Evolutionary conservation across 192 early-diverging fungal genomes (phyloP), one percentile per base, ranked within the genome.

Genomic region (Umbelopsis ramanniana): DNA sequence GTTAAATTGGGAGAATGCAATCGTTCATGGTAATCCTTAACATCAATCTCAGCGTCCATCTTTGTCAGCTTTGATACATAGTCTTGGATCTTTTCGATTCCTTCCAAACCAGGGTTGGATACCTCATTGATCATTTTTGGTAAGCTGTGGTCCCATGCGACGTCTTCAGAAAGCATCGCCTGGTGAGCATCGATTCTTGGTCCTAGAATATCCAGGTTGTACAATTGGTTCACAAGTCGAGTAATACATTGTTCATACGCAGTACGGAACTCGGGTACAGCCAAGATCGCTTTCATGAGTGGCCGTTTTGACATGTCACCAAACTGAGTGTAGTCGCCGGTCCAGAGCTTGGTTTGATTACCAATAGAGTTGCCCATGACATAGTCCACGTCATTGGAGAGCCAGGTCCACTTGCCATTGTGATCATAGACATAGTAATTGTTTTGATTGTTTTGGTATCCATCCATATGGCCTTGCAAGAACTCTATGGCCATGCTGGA

Each of bases 401-500:
- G 71, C 66, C 22, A 79, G 21, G 53, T 57, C 15, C 74, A 69
- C 12, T 50, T 17, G 17, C 45, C 24, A 10, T 74, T 11, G 3
- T 37, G 11, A 17, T 74, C 53, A 45, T 79, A 79, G 23, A 79
- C 29, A 46, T 74, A 79, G 33, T 73, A 79, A 23, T 79, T 79
- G 12, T 79, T 52, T 17, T 52, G 54, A 35, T 79, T 79, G 23
- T 69, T 66, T 7, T 74, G 52, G 52, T 74, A 74, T 19, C 66
- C 73, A 52, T 79, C 77, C 72, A 66, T 67, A 46, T 50, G 67
- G 4, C 69, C 77, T 33, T 68, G 52, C 19, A 72, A 4, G 53
- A 79, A 79, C 43, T 79, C 77, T 4, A 79, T 47, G 1, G 73
- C 77, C 77, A 79, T 79, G 29, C 77, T 79, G 71, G 26, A 63